phyloP scores from a whole-genome alignment of 768 basidiomycete genomes.

The Tylopilus rubrobrunneus region DNA sequence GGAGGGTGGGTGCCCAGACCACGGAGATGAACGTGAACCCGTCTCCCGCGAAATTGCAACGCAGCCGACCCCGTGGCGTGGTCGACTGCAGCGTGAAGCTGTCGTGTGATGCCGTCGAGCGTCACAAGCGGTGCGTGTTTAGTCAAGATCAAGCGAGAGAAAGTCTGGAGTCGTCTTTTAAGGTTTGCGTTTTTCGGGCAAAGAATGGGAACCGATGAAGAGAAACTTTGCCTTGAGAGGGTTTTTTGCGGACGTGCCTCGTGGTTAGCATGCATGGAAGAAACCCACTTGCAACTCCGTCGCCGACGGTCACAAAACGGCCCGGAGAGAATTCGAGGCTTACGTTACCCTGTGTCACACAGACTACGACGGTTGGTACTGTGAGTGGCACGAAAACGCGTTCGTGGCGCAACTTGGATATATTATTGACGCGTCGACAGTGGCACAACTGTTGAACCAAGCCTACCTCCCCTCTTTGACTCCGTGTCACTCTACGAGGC shows the following conservation, averaged over 20 bases:
- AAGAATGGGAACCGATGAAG: neutral
- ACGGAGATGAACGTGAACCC: constrained; percentile 16
- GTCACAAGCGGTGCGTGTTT: too few species aligned
- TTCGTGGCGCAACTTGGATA: too few species aligned
- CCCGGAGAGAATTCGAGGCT: neutral
- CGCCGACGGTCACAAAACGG: neutral
- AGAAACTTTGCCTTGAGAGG: neutral
- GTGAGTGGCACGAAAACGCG: neutral
- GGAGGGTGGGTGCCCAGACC: neutral
- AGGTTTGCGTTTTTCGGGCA: too few species aligned
- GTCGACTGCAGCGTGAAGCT: neutral
- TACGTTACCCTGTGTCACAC: neutral
- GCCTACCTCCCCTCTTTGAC: neutral
- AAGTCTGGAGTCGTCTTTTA: too few species aligned
- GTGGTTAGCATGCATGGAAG: neutral
- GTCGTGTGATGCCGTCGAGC: neutral
- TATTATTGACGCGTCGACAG: neutral
- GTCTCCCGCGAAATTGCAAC: neutral
- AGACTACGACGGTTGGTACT: too few species aligned
- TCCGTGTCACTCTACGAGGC: neutral
- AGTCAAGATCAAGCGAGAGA: too few species aligned
- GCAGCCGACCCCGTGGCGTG: neutral
- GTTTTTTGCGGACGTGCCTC: neutral
- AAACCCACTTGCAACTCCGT: neutral
- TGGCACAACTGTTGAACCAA: neutral